Percentiles rank a stretch among this genome's conserved stretches.
Evolutionary conservation across 495 filamentous ascomycete species (phyloP).

Genomic region (Aspergillus baeticus): DNA sequence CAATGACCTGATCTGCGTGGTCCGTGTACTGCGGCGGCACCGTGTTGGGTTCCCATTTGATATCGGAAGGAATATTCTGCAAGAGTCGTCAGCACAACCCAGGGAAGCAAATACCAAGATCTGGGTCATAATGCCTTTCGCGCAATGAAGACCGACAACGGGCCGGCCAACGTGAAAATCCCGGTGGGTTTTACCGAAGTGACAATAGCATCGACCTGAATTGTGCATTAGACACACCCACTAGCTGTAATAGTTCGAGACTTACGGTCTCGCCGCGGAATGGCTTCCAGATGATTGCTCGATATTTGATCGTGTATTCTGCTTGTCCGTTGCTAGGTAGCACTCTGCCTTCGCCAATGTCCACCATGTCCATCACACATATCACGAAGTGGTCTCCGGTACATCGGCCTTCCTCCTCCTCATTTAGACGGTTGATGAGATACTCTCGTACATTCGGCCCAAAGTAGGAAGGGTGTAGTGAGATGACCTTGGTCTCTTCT

Average conservation of each 20-base stretch:
- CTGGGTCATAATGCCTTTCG: constrained; percentile 57
- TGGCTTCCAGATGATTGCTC: constrained; percentile 94
- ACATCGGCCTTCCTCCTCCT: constrained; percentile 91
- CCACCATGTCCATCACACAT: constrained; percentile 89
- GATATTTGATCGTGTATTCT: constrained; percentile 91
- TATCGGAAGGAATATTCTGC: constrained; percentile 89
- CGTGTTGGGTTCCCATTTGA: constrained; percentile 89
- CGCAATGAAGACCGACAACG: constrained; percentile 85
- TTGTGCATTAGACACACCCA: neutral
- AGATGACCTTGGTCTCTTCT: constrained; percentile 87
- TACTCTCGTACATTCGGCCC: constrained; percentile 86
- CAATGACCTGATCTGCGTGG: constrained; percentile 88
- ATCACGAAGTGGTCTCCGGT: constrained; percentile 94
- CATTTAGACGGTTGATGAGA: constrained; percentile 78
- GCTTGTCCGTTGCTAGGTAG: constrained; percentile 85
- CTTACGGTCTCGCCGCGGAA: constrained; percentile 95
- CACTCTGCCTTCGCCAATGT: constrained; percentile 88
- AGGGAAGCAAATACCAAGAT: neutral
- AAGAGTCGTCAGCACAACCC: constrained; percentile 20
- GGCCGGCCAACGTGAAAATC: constrained; percentile 89
- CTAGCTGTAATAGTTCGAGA: constrained; percentile 7
- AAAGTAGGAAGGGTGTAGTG: constrained; percentile 95
- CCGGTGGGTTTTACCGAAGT: constrained; percentile 86
- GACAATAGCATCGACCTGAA: constrained; percentile 86
- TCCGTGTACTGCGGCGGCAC: constrained; percentile 82